Evolutionary conservation across 1,139 yeast genomes (phyloP).

Genomic region (Diutina rugosa): DNA sequence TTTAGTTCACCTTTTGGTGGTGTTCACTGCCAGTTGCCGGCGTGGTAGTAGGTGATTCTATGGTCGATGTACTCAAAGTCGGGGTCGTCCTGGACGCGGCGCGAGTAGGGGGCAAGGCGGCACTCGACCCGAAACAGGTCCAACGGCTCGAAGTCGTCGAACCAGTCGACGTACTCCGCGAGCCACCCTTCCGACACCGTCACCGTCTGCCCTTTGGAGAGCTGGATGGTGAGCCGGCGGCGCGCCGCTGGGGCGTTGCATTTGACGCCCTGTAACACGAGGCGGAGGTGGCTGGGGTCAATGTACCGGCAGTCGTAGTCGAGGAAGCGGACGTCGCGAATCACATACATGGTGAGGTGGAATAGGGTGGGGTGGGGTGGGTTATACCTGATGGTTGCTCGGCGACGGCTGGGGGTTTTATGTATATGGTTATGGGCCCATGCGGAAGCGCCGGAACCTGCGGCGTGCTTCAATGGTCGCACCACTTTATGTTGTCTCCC

Average conservation of each 20-base stretch:
- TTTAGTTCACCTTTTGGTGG: too few species aligned
- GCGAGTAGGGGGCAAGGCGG: background rate
- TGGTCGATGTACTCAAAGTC: background rate
- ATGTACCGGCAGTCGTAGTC: constrained; percentile 1
- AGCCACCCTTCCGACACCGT: constrained; percentile 1
- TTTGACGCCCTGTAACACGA: background rate
- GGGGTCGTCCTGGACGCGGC: background rate
- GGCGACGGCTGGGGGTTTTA: background rate
- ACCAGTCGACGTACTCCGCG: background rate
- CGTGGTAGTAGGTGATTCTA: background rate
- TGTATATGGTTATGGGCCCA: background rate
- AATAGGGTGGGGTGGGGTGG: background rate
- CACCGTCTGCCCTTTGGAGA: background rate
- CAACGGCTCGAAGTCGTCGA: background rate
- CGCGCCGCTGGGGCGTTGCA: background rate
- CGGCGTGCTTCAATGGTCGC: background rate
- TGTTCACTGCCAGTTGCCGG: background rate
- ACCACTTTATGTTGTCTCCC: background rate
- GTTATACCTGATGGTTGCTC: background rate
- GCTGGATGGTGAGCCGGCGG: background rate
- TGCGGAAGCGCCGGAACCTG: background rate
- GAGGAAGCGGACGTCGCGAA: background rate
- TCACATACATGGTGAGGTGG: background rate
- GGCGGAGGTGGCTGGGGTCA: background rate
- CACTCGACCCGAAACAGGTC: background rate